Base-by-base conservation (phyloP, 805 yeast genomes). In the Clavispora fructus region DNA sequence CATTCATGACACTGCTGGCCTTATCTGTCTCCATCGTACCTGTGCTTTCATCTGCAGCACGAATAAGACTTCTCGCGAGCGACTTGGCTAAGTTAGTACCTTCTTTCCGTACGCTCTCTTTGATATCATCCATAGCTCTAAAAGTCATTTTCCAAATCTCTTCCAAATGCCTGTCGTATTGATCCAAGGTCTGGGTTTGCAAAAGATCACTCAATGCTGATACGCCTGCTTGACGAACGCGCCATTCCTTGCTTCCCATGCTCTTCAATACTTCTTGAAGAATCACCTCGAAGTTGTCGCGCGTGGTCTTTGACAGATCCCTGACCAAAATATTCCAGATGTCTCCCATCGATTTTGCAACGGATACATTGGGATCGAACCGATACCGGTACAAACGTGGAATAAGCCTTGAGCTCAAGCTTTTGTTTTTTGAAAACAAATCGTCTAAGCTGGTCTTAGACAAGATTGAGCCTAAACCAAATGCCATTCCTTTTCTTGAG, bases 401-500 rank as follows among this genome's bases (percentile, higher is more conserved):
- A 41, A 92, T 79, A 45, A 94, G 73, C 39, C 79, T 74, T 35
- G 68, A 67, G 0, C 92, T 73, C 25, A 87, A 65, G 1, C 65
- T 63, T 3, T 75, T 64, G 57, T 88, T 82, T 1, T 78, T 70
- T 1, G 72, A 53, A 19, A 88, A 61, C 57, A 86, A 65, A 10
- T 79, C 75, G 50, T 84, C 86, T 42, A 92, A 69, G 49, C 86
- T 82, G 0, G 91, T 74, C 56, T 87, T 87, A 2, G 96, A 84
- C 61, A 92, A 68, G 39, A 92, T 83, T 0, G 88, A 82, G 9
- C 96, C 92, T 32, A 92, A 71, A 0, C 98, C 97, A 68, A 87
- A 92, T 0, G 98, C 98, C 57, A 90, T 82, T 43, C 98, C 99
- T 53, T 87, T 87, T 61, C 96, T 74, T 0, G 97, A 87, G 0